Evolutionary conservation across 495 filamentous ascomycete species (phyloP).

Genomic region (Cryomyces antarcticus): DNA sequence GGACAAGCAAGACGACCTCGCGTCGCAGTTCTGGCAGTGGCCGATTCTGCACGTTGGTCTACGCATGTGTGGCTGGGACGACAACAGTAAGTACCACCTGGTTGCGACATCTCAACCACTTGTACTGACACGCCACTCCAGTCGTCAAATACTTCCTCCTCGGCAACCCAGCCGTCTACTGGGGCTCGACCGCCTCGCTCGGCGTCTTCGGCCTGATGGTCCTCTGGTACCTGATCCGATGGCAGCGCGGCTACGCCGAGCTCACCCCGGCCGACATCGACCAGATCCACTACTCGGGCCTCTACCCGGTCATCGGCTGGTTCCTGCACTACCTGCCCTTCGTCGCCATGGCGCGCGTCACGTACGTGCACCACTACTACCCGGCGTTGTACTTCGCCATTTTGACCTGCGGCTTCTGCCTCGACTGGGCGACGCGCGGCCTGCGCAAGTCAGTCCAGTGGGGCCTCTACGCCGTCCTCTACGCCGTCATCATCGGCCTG

Average conservation of each 20-base stretch:
- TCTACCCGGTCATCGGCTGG: constrained; percentile 90
- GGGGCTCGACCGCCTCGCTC: constrained; percentile 69
- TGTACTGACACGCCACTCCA: constrained; percentile 1
- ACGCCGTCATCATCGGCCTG: constrained; percentile 49
- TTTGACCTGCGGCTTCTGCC: constrained; percentile 65
- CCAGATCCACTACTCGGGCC: constrained; percentile 78
- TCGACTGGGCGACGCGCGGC: constrained; percentile 59
- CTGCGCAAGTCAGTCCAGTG: constrained; percentile 37
- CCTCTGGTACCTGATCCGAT: constrained; percentile 74
- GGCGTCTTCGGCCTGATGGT: constrained; percentile 49
- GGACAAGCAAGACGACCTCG: constrained; percentile 96
- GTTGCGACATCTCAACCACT: neutral
- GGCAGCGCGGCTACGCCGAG: constrained; percentile 87
- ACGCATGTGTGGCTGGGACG: constrained; percentile 97
- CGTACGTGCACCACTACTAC: constrained; percentile 98
- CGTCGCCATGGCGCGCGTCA: constrained; percentile 91
- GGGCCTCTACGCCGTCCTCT: constrained; percentile 47
- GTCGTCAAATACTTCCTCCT: constrained; percentile 94
- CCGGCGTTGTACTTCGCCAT: constrained; percentile 98
- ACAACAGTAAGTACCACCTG: constrained; percentile 32
- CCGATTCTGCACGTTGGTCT: constrained; percentile 85
- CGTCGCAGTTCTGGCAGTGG: constrained; percentile 97
- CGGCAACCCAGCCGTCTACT: constrained; percentile 91
- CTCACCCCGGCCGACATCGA: constrained; percentile 63
- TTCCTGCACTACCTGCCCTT: constrained; percentile 92